These are phyloP conservation scores for Colletotrichum camelliae DNA, from an alignment of 2,329 filamentous ascomycete species.

Conservation along the genomic window DNA sequence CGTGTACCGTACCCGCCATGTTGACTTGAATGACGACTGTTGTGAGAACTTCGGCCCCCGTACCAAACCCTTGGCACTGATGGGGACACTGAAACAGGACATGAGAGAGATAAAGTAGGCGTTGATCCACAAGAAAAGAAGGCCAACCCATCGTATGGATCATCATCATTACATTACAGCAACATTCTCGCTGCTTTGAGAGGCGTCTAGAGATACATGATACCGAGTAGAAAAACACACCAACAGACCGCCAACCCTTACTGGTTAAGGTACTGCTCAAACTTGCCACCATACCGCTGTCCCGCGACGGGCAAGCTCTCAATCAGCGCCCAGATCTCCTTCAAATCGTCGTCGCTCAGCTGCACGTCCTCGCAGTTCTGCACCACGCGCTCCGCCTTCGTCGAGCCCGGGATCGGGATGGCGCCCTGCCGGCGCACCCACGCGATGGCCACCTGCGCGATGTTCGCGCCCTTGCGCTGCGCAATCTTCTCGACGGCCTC, in stretches of 20 bases:
- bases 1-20: background rate
- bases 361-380: conserved; percentile 63
- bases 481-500: conserved; percentile 52
- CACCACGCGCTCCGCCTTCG: conserved; percentile 57
- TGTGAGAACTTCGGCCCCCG: background rate
- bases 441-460: conserved; percentile 59
- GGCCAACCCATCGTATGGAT: background rate
- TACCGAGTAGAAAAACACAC: background rate
- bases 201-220: background rate
- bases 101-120: background rate
- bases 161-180: background rate
- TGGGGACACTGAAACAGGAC: background rate
- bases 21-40: background rate
- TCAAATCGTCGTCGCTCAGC: conserved; percentile 54
- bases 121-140: background rate
- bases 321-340: conserved; percentile 54
- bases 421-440: conserved; percentile 61
- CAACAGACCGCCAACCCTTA: background rate
- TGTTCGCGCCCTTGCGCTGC: conserved; percentile 50
- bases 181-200: background rate
- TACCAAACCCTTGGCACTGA: background rate
- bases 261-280: background rate
- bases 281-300: conserved; percentile 43
- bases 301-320: conserved; percentile 52
- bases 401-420: conserved; percentile 70